Evolutionary conservation across 2,329 filamentous ascomycete species (phyloP), one percentile per base, ranked within the genome.

Genomic region (Lachnum nothofagi): DNA sequence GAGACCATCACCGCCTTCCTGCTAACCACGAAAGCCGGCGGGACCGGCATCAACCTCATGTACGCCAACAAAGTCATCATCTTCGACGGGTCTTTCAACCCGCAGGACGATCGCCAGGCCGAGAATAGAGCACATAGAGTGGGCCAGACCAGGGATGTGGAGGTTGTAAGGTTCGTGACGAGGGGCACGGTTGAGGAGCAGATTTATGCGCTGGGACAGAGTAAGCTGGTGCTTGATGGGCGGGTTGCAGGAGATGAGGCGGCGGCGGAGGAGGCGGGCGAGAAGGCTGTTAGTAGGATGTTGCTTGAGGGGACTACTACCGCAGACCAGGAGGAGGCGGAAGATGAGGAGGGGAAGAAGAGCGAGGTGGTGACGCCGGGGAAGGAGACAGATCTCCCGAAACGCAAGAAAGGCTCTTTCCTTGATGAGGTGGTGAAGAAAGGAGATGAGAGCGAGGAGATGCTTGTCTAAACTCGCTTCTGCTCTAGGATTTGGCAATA

Each of bases 41-140:
- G 93, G n/a, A 93, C 91, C 0, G 93, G 93, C 34, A 94, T 98
- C 72, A 98, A 98, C 68, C 72, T 98, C 46, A 93, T 91, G 6
- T 88, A 86, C 29, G 93, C 93, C 4, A 97, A 97, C 73, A 97
- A 96, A 70, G 91, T 98, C 59, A 82, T 98, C 68, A 93, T 98
- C 62, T 96, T 97, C 66, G 93, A 98, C 68, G 86, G 87, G 55
- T 88, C 85, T n/a, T 95, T 96, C 71, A 98, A 98, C 60, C 93
- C 93, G 0, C 93, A 98, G 65, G 91, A 97, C 59, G 93, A 98
- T 64, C 83, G 95, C n/a, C 93, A 98, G 67, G 93, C 93, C 0
- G 93, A 97, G 73, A 97, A 98, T 67, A 84, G 93, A 16, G 93
- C 93, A 0, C 93, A 98, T 69, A 85, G 93, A 12, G 88, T 98